Conservation (phyloP, 2,329 filamentous ascomycete genomes). For the Dactylellina haptotyla region DNA sequence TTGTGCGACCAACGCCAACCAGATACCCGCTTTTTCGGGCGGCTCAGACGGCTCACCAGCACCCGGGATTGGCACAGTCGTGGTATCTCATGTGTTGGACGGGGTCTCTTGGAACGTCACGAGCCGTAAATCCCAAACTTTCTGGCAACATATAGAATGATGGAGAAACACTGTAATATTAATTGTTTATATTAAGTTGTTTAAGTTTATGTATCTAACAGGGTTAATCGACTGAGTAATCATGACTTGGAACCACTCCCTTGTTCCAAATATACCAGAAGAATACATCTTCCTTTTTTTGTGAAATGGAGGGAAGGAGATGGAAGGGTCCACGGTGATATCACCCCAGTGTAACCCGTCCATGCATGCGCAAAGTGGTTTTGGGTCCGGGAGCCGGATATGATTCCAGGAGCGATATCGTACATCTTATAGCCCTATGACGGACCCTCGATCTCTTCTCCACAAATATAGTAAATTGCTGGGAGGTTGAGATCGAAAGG, state of each 20-base stretch:
- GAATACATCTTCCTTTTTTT: not conserved
- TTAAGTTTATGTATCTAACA: not conserved
- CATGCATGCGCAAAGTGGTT: slow-evolving; percentile 1
- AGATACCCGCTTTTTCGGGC: no score
- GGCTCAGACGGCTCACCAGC: no score
- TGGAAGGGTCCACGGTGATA: slow-evolving; percentile 5
- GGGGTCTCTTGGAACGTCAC: no score
- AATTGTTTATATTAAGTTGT: not conserved
- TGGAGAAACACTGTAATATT: not conserved
- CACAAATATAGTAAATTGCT: no score
- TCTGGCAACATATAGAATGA: not conserved
- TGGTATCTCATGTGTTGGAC: no score
- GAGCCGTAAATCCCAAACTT: not conserved
- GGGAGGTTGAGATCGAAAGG: no score
- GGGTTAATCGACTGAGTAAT: not conserved
- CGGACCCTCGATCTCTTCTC: slow-evolving; percentile 2
- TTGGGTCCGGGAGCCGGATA: slow-evolving; percentile 4
- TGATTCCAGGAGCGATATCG: slow-evolving; percentile 22
- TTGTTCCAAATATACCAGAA: slow-evolving; percentile 29
- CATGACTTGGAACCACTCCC: not conserved
- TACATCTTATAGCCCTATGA: slow-evolving; percentile 11
- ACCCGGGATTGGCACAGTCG: no score
- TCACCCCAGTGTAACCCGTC: slow-evolving; percentile 28
- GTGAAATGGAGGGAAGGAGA: slow-evolving; percentile 2
- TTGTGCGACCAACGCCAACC: no score